These are phyloP conservation scores for Castanea mollissima DNA, from an alignment of 306 rosid species.

Conservation along the genomic window DNA sequence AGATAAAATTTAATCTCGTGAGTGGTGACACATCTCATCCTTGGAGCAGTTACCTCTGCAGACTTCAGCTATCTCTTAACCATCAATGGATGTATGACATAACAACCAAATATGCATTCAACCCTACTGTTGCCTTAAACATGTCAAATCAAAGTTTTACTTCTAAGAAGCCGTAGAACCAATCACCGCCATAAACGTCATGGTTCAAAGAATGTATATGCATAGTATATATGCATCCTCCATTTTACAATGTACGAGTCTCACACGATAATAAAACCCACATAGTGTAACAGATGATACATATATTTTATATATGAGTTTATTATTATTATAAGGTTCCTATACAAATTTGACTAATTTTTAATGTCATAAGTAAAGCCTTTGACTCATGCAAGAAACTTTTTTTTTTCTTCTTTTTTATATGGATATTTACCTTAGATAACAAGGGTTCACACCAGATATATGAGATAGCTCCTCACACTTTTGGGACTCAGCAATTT, in stretches of 20 bases:
- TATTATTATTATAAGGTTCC: background rate
- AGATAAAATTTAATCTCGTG: background rate
- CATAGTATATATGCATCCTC: no score
- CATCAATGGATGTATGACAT: background rate
- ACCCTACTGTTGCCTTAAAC: background rate
- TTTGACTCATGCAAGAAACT: background rate
- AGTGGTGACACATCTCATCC: background rate
- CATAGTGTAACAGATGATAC: no score
- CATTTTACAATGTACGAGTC: no score
- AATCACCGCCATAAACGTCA: no score
- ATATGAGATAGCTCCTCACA: no score
- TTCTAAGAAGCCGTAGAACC: background rate
- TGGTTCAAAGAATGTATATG: no score
- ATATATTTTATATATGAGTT: no score
- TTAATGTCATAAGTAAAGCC: no score
- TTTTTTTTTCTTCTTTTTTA: background rate
- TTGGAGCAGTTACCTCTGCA: no score
- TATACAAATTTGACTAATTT: background rate
- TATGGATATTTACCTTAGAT: no score
- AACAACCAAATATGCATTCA: background rate
- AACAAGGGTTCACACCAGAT: no score
- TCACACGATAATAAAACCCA: no score
- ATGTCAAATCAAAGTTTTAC: background rate
- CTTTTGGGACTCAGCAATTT: background rate
- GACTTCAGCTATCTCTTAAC: background rate